A percentile compares a stretch with the other conserved stretches of the same genome.
Evolutionary conservation across 495 filamentous ascomycete genomes (phyloP).

Genomic region (Astrothelium subdiscretum): DNA sequence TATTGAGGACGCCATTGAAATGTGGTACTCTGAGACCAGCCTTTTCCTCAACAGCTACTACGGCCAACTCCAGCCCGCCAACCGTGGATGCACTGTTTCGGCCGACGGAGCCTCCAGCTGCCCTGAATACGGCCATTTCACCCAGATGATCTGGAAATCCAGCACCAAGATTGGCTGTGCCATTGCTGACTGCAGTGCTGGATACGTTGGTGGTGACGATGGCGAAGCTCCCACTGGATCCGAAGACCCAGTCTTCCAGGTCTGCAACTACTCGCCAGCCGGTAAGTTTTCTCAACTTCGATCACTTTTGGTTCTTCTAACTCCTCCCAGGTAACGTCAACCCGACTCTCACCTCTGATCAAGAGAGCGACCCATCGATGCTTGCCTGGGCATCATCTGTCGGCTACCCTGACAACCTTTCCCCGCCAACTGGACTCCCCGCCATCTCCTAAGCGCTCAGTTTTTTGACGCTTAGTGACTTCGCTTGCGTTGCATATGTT

Average conservation of each 20-base stretch:
- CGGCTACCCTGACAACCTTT: conserved; percentile 1
- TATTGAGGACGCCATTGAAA: conserved; percentile 4
- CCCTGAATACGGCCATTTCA: conserved; percentile 6
- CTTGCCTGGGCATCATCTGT: neutral
- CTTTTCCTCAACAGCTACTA: neutral
- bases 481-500: neutral
- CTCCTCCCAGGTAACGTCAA: conserved; percentile 3
- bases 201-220: neutral
- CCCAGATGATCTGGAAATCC: conserved; percentile 5
- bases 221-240: neutral
- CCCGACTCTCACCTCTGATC: neutral
- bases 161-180: conserved; percentile 3
- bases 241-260: neutral
- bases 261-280: conserved; percentile 3
- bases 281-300: neutral
- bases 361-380: neutral
- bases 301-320: neutral
- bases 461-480: neutral
- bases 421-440: neutral
- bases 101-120: neutral
- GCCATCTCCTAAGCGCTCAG: neutral
- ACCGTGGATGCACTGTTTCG: neutral
- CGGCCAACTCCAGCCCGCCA: neutral
- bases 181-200: conserved; percentile 1
- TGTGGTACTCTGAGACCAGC: conserved; percentile 6